Evolutionary conservation across 257 asterid genomes (phyloP), one percentile per base, ranked within the genome.

Genomic region (Solanum clarkiae): DNA sequence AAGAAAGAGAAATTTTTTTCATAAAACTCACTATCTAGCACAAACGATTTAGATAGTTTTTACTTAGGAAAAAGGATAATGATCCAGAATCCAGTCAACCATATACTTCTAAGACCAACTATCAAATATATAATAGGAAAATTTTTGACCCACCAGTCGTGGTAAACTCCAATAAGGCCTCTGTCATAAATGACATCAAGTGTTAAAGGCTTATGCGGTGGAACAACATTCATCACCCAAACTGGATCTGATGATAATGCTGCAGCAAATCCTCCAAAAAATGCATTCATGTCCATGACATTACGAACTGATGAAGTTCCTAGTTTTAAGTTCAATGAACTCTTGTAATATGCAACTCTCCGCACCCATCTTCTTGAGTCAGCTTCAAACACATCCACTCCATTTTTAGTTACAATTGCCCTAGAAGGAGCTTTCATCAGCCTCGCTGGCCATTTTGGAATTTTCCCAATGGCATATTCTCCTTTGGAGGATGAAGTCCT

Each of bases 171-270:
- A 66, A 95, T 92, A 66, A 97, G 98, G 71, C 99, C 99, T 69
- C 99, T 93, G 80, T 97, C 99, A 86, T 89, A 97, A 84, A 97
- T 91, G 88, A 97, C 97, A 88, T 92, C 93, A 84, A 97, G 97
- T 60, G 96, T 93, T 26, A 94, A 91, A 63, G 98, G 93, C 80
- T 91, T 91, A 24, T 86, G 92, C 86, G 97, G 89, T 26, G 99
- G 99, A 86, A 95, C 94, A 44, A 93, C 98, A 16, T 97, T 97
- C 99, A 97, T 97, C 88, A 97, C 99, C 99, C 99, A 97, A 54
- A 93, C 94, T 70, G 99, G 98, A 90, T 94, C 96, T 62, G 93
- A 88, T 63, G 88, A 51, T 77, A 95, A 84, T 70, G 98, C 94
- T 6, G 98, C 95, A 42, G 99, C 99, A 92, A 97, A 97, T 56